Evolutionary conservation across 129 eudicot genomes (phyloP).

Genomic region (Flaveria linearis): DNA sequence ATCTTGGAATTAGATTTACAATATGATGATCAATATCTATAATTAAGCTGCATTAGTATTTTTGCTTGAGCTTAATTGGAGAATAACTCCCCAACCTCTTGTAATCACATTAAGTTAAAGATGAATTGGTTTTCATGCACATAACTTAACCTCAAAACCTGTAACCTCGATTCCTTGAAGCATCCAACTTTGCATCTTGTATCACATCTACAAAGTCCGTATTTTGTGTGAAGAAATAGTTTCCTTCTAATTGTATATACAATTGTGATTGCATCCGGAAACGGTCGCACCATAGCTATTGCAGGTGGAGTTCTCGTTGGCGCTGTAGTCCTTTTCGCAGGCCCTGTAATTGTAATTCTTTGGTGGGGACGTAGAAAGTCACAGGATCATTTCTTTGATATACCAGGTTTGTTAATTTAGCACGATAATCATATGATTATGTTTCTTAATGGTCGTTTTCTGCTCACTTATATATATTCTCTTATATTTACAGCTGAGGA

Average conservation of each 20-base stretch:
- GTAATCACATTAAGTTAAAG: neutral
- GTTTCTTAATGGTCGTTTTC: neutral
- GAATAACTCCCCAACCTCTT: neutral
- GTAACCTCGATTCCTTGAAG: no score
- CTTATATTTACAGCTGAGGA: conserved; percentile 64
- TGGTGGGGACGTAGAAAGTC: conserved; percentile 68
- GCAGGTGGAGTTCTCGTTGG: conserved; percentile 93
- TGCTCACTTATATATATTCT: neutral
- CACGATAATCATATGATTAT: neutral
- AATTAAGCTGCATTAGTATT: neutral
- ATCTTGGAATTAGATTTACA: neutral
- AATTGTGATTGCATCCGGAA: conserved; percentile 37
- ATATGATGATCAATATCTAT: neutral
- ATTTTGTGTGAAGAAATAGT: neutral
- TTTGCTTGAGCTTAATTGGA: neutral
- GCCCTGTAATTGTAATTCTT: conserved; percentile 74
- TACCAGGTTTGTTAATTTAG: conserved; percentile 71
- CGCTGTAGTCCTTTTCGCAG: conserved; percentile 74
- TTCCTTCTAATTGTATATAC: neutral
- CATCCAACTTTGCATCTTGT: neutral
- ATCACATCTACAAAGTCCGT: neutral
- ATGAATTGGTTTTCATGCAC: neutral
- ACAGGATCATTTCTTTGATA: conserved; percentile 80
- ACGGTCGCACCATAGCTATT: conserved; percentile 59
- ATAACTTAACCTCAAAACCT: no score